Evolutionary conservation across 2,329 filamentous ascomycete species (phyloP).

Genomic region (Fusarium nygamai): DNA sequence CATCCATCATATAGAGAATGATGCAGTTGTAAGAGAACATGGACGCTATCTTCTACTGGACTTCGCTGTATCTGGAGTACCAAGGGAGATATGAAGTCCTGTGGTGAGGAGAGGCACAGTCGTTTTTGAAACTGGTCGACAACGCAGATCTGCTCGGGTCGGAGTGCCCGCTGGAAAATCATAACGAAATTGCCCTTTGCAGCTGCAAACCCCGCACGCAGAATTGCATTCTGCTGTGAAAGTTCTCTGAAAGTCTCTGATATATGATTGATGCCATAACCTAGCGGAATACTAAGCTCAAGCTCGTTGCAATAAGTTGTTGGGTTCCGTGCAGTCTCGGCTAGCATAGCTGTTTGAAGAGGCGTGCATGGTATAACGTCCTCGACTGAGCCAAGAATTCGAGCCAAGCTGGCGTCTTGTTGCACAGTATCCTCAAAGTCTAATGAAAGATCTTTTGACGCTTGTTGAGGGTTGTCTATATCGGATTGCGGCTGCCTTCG

Average conservation of each 20-base stretch:
- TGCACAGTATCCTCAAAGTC: constrained; percentile 30
- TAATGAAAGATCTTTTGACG: constrained; percentile 22
- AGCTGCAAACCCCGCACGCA: constrained; percentile 79
- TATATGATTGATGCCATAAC: constrained; percentile 52
- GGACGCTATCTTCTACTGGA: constrained; percentile 31
- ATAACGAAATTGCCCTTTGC: constrained; percentile 51
- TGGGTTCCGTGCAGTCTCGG: constrained; percentile 71
- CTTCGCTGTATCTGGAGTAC: constrained; percentile 62
- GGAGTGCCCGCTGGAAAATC: constrained; percentile 68
- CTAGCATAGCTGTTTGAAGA: constrained; percentile 82
- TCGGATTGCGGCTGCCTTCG: constrained; percentile 5
- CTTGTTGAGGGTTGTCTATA: neutral
- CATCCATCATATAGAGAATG: constrained; percentile 94
- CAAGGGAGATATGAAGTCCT: constrained; percentile 66
- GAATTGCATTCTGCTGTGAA: constrained; percentile 67
- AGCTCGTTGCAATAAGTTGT: constrained; percentile 82
- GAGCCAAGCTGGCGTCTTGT: constrained; percentile 20
- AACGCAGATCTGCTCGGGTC: constrained; percentile 54
- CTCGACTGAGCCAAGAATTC: constrained; percentile 46
- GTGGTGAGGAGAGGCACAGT: constrained; percentile 52
- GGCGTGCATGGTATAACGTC: constrained; percentile 72
- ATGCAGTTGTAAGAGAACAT: constrained; percentile 70
- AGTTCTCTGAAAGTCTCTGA: constrained; percentile 60
- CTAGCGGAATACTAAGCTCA: constrained; percentile 65
- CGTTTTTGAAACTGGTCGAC: constrained; percentile 51